Evolutionary conservation across 495 filamentous ascomycete genomes (phyloP).

Genomic region (Tuber borchii): DNA sequence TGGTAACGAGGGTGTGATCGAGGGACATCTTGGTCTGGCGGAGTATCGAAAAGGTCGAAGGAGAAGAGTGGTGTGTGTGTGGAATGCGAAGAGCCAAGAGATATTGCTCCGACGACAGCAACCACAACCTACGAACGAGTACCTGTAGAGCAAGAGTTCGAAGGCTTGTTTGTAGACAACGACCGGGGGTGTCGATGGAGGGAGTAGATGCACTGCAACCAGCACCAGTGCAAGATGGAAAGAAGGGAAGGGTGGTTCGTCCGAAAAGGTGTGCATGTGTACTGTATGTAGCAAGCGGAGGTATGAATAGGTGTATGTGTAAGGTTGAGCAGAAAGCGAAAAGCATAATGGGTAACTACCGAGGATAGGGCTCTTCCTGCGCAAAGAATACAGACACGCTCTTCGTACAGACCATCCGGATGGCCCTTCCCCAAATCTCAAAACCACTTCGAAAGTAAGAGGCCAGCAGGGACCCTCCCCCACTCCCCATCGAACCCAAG

Average conservation of each 20-base stretch:
- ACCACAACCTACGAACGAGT: not conserved
- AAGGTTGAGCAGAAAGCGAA: not conserved
- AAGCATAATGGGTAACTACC: not conserved
- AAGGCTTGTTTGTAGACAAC: not conserved
- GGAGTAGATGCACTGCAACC: not conserved
- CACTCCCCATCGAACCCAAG: not conserved
- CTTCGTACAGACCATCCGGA: not conserved
- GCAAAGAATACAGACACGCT: not conserved
- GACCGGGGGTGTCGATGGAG: not conserved
- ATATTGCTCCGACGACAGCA: not conserved
- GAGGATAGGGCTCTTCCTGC: not conserved
- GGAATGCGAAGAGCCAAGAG: not conserved
- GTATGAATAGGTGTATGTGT: not conserved
- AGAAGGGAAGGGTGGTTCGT: not conserved
- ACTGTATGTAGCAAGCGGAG: slow-evolving; percentile 1
- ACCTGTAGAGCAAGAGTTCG: not conserved
- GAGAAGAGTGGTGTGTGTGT: not conserved
- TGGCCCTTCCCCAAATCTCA: slow-evolving; percentile 2
- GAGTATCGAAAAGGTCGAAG: not conserved
- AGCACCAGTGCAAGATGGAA: not conserved
- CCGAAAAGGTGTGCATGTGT: not conserved
- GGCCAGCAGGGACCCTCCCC: not conserved
- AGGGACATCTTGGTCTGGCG: not conserved
- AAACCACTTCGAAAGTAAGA: not conserved
- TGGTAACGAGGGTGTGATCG: slow-evolving; percentile 1